Percentiles rank a stretch among this genome's conserved stretches.
phyloP scores from a whole-genome alignment of 345 rosid genomes.

The Alliaria petiolata region DNA sequence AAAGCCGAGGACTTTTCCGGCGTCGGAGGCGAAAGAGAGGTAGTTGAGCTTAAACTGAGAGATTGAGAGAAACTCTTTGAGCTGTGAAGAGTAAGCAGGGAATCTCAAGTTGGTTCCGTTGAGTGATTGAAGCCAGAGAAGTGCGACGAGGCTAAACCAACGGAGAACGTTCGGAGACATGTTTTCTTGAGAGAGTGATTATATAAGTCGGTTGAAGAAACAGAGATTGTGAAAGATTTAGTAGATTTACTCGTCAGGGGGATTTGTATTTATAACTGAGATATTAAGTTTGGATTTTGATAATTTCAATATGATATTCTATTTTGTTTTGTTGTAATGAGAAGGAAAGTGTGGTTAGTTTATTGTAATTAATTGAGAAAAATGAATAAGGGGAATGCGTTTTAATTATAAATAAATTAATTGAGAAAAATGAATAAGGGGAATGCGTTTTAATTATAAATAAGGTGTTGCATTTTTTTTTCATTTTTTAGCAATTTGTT shows the following conservation, averaged over 20 bases:
- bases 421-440: too few species aligned
- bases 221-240: background rate
- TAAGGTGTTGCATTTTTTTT: too few species aligned
- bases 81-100: constrained; percentile 88
- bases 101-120: constrained; percentile 81
- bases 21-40: constrained; percentile 89
- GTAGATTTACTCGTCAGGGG: background rate
- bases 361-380: background rate
- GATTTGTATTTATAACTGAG: background rate
- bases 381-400: background rate
- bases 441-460: too few species aligned
- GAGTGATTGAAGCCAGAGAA: constrained; percentile 77
- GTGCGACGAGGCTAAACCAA: constrained; percentile 75
- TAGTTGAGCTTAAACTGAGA: constrained; percentile 79
- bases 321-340: constrained; percentile 4
- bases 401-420: too few species aligned
- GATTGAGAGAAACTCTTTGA: constrained; percentile 63
- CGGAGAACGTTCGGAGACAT: constrained; percentile 44
- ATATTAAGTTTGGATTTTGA: background rate
- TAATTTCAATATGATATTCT: background rate
- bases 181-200: background rate
- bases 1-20: constrained; percentile 88
- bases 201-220: background rate
- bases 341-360: background rate
- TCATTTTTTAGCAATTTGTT: too few species aligned